phyloP scores from a whole-genome alignment of 495 filamentous ascomycete species.

The Neurospora discreta region DNA sequence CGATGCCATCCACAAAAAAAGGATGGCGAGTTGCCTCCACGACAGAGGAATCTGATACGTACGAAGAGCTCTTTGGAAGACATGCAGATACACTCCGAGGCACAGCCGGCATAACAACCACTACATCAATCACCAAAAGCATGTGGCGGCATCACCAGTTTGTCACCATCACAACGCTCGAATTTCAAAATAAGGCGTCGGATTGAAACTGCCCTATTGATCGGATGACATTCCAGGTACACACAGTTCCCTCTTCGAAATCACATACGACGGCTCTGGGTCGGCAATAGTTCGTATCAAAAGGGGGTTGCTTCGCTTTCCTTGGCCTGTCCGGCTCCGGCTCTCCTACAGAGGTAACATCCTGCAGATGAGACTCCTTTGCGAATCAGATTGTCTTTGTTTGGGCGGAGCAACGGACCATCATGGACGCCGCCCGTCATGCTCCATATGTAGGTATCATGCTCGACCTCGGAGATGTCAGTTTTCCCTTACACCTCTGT shows the following conservation, averaged over 20 bases:
- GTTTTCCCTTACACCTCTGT: not conserved
- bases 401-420: not conserved
- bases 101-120: not conserved
- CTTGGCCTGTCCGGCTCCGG: not conserved
- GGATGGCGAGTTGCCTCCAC: not conserved
- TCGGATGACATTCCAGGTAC: not conserved
- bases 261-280: not conserved
- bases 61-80: not conserved
- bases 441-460: not conserved
- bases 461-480: not conserved
- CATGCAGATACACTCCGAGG: not conserved
- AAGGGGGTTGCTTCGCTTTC: not conserved
- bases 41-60: not conserved
- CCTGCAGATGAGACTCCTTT: not conserved
- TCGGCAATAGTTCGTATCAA: not conserved
- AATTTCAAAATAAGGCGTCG: not conserved
- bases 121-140: not conserved
- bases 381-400: not conserved
- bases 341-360: not conserved
- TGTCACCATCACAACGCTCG: not conserved
- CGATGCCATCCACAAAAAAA: not conserved
- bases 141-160: not conserved
- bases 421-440: not conserved
- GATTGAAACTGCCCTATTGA: not conserved
- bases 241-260: not conserved